Evolutionary conservation across 768 basidiomycete species (phyloP).

Genomic region (Amanita thiersii): DNA sequence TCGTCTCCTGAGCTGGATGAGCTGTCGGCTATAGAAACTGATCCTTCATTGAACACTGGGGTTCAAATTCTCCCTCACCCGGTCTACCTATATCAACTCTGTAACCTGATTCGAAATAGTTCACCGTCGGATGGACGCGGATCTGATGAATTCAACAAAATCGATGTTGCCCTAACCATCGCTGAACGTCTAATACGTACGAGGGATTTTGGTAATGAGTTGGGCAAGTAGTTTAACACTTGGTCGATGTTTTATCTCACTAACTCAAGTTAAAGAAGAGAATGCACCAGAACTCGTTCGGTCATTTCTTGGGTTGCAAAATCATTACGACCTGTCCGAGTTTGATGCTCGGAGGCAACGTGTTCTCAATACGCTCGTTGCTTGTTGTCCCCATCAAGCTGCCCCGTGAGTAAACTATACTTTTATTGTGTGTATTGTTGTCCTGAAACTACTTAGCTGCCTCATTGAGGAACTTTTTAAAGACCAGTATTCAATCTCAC

Average conservation of each 20-base stretch:
- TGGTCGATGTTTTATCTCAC: not conserved
- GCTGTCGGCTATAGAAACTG: slow-evolving; percentile 75
- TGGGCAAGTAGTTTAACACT: slow-evolving; percentile 47
- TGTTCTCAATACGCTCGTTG: slow-evolving; percentile 71
- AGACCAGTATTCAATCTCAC: slow-evolving; percentile 83
- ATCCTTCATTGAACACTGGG: slow-evolving; percentile 72
- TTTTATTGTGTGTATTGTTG: not conserved
- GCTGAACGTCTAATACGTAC: slow-evolving; percentile 81
- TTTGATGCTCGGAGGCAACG: slow-evolving; percentile 75
- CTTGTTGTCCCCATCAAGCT: slow-evolving; percentile 68
- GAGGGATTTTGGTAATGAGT: slow-evolving; percentile 80
- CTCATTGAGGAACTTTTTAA: slow-evolving; percentile 92
- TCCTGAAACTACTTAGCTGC: slow-evolving; percentile 33
- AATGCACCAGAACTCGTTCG: slow-evolving; percentile 80
- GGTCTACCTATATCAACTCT: slow-evolving; percentile 85
- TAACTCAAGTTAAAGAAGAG: slow-evolving; percentile 50
- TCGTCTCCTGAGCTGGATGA: slow-evolving; percentile 76
- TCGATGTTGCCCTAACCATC: slow-evolving; percentile 72
- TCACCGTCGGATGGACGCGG: slow-evolving; percentile 43
- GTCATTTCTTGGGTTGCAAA: slow-evolving; percentile 62
- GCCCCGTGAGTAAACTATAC: slow-evolving; percentile 62
- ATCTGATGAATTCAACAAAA: slow-evolving; percentile 60
- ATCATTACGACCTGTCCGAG: slow-evolving; percentile 77
- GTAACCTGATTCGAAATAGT: slow-evolving; percentile 61
- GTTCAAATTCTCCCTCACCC: slow-evolving; percentile 68